Evolutionary conservation across 805 yeast genomes (phyloP), one percentile per base, ranked within the genome.

Genomic region (Cyberlindnera veronae): DNA sequence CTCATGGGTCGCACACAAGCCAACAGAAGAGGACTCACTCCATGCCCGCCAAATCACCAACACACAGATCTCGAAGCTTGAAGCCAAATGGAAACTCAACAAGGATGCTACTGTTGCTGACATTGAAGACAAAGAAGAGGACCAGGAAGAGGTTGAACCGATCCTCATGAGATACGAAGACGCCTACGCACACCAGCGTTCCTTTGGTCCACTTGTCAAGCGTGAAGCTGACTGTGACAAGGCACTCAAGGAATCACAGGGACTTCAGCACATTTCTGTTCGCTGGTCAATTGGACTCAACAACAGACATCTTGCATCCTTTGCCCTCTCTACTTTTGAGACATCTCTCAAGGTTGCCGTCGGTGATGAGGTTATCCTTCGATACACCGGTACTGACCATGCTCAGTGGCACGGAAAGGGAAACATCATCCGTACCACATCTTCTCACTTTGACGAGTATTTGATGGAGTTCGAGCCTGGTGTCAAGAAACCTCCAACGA

Each of bases 151-250:
- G 39, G 69, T 86, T 4, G 72, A 74, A 20, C 95, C 95, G 1
- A 79, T 85, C 29, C 67, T 84, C 38, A 71, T 86, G 72, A 71
- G 90, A 38, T 90, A 88, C 59, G 74, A 71, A 37, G 95, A 88
- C 61, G 95, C 90, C 0, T 81, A 73, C 58, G 88, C 87, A 55
- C 88, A 90, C 60, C 96, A 88, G 61, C 69, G 88, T 43, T 74
- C 87, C 4, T 88, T 82, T 62, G 93, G 85, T 10, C 96, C 96
- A 0, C 67, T 90, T 40, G 81, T 90, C 19, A 76, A 85, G 54
- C 62, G 81, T 20, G 97, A 88, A 61, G 86, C 91, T 0, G 93
- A 86, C 45, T 77, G 79, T 57, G 95, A 88, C 60, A 77, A 74
- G 53, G 74, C 74, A 42, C 60, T 82, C 45, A 84, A 81, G 52